Base-by-base conservation (phyloP, 345 rosid genomes). In the Hibiscus trionum region DNA sequence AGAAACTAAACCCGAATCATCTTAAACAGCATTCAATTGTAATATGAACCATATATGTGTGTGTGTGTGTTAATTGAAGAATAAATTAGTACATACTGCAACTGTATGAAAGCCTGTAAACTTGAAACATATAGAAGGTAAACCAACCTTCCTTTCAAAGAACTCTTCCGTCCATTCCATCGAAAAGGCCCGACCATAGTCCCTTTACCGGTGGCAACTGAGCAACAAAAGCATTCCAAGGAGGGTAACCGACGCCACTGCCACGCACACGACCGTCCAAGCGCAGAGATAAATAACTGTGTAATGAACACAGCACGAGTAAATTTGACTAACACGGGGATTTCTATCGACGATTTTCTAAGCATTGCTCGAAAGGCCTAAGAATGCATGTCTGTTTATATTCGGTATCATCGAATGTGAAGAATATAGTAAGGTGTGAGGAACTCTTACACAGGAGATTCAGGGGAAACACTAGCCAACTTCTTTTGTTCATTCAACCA, bases 241-340 rank as follows among this genome's bases (percentile, higher is more conserved):
- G 96, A 82, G 98, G 97, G 75, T 91, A 90, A 72, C 97, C 99
- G 56, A 88, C 91, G 27, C 97, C 97, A 78, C 97, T 91, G 9
- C 93, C 97, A 66, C 96, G 93, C 37, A 91, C 97, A 75, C 97
- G 93, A 17, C 99, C 97, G 59, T 95, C 99, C 84, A 95, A 10
- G 31, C 97, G 87, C 68, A 95, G 81, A 50, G 97, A 95, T 74
- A 90, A 66, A 79, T 95, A 90, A 82, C 99, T 95, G 83, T 46
- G 78, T 17, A 70, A 77, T 21, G 61, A 73, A 61, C 72, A 71
- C 4, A 2, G 58, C 2, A 14, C n/a, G 63, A 60, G 57, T 72
- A 61, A 1, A 17, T 14, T 58, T 55, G 8, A 47, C 5, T 14
- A 19, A 35, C 61, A 61, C 2, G 27, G 9, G 59, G 44, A 50